These are phyloP conservation scores for Penicillium salamii DNA, from an alignment of 495 filamentous ascomycete genomes.

Conservation along the genomic window DNA sequence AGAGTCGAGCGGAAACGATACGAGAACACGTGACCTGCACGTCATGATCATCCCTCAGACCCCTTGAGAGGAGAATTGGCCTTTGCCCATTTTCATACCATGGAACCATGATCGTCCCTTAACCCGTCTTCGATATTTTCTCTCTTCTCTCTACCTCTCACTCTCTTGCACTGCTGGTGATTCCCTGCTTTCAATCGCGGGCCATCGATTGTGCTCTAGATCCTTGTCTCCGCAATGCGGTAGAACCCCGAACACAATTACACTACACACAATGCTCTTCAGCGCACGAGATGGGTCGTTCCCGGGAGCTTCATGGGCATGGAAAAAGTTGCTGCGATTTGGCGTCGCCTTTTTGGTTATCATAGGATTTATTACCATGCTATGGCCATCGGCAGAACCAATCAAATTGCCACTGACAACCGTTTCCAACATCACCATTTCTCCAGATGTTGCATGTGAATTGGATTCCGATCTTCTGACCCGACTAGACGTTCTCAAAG, in stretches of 20 bases:
- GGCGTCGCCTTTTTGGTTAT: conserved; percentile 20
- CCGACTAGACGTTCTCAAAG: conserved; percentile 27
- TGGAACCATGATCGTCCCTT: conserved; percentile 22
- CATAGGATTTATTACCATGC: conserved; percentile 19
- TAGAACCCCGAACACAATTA: conserved; percentile 7
- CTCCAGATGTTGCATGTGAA: conserved; percentile 31
- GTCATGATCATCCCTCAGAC: conserved; percentile 8
- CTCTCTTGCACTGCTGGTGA: neutral
- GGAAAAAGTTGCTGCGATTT: conserved; percentile 34
- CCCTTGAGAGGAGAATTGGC: conserved; percentile 7
- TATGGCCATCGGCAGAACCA: conserved; percentile 29
- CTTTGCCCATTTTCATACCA: conserved; percentile 9
- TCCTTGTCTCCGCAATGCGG: conserved; percentile 24
- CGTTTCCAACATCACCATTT: conserved; percentile 36
- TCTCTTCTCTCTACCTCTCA: neutral
- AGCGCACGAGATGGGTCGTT: conserved; percentile 26
- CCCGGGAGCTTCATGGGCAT: conserved; percentile 32
- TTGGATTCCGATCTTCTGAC: conserved; percentile 29
- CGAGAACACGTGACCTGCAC: conserved; percentile 6
- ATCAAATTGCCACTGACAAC: conserved; percentile 13
- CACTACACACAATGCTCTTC: conserved; percentile 22
- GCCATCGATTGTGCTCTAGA: conserved; percentile 1
- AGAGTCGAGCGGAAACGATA: no score
- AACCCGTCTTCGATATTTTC: conserved; percentile 2
- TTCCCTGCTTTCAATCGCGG: neutral